Conservation (phyloP, 2,329 filamentous ascomycete species). For the Claviceps humidiphila region DNA sequence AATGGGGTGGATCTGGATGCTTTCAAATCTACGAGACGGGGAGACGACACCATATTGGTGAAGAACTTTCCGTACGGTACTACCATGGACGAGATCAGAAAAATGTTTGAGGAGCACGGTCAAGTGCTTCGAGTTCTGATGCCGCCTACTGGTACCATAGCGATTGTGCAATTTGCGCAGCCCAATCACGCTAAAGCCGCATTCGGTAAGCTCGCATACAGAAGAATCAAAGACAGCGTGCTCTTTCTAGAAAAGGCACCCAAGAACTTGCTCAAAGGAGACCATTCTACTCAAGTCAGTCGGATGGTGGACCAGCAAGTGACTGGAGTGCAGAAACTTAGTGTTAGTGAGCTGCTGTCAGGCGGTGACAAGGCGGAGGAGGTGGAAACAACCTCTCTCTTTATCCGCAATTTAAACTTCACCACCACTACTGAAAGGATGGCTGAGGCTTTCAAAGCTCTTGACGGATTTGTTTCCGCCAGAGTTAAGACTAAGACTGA, state of each 20-base stretch:
- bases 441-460: conserved; percentile 60
- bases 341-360: conserved; percentile 55
- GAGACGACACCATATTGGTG: conserved; percentile 76
- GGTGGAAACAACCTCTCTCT: conserved; percentile 63
- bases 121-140: conserved; percentile 72
- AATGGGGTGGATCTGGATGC: conserved; percentile 87
- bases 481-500: conserved; percentile 88
- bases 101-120: conserved; percentile 76
- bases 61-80: conserved; percentile 91
- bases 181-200: conserved; percentile 69
- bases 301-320: conserved; percentile 21
- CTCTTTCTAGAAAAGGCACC: conserved; percentile 91
- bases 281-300: conserved; percentile 15
- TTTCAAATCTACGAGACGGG: conserved; percentile 74
- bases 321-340: conserved; percentile 45
- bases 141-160: conserved; percentile 85
- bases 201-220: conserved; percentile 75
- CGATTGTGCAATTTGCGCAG: conserved; percentile 78
- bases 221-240: conserved; percentile 80
- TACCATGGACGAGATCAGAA: conserved; percentile 62
- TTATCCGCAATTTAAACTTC: conserved; percentile 91
- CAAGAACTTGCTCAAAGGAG: conserved; percentile 54
- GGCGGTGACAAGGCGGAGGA: conserved; percentile 39
- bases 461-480: conserved; percentile 82
- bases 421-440: conserved; percentile 66